Evolutionary conservation across 2,329 filamentous ascomycete species (phyloP).

Genomic region (Geosmithia morbida): DNA sequence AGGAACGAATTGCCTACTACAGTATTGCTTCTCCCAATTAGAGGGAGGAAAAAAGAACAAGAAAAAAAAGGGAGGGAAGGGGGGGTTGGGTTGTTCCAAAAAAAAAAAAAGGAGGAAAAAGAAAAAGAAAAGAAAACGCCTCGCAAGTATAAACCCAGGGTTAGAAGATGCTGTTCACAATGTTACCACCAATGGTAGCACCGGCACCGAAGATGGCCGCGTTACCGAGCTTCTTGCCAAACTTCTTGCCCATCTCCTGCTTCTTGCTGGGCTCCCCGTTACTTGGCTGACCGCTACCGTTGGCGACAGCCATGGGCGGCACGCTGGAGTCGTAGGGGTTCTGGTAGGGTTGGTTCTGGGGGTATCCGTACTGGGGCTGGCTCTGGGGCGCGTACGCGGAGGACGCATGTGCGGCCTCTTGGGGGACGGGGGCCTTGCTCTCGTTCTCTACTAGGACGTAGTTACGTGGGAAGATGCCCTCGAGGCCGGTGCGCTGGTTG

Average conservation of each 20-base stretch:
- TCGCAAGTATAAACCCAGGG: background rate
- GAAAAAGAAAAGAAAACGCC: background rate
- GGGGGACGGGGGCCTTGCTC: conserved; percentile 21
- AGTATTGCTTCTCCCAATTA: no score
- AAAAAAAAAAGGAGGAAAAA: background rate
- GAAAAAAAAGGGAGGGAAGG: no score
- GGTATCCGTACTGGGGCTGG: conserved; percentile 21
- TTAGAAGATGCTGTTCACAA: conserved; percentile 82
- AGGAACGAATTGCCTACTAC: no score
- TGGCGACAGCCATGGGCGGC: conserved; percentile 60
- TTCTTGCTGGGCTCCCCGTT: conserved; percentile 43
- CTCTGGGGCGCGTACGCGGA: conserved; percentile 11
- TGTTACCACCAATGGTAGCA: conserved; percentile 76
- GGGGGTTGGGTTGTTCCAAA: background rate
- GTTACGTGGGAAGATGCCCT: conserved; percentile 90
- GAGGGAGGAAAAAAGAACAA: background rate
- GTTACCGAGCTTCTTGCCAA: conserved; percentile 80
- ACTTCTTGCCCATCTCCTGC: conserved; percentile 74
- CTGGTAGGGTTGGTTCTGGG: conserved; percentile 33
- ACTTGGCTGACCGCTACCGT: conserved; percentile 27
- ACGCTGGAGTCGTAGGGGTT: conserved; percentile 56
- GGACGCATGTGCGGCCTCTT: conserved; percentile 1
- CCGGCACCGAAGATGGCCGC: conserved; percentile 83
- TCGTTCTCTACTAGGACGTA: conserved; percentile 70
- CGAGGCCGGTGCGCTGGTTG: conserved; percentile 66